Conservation (phyloP, 1,139 yeast species). For the Blastobotrys persicus region DNA sequence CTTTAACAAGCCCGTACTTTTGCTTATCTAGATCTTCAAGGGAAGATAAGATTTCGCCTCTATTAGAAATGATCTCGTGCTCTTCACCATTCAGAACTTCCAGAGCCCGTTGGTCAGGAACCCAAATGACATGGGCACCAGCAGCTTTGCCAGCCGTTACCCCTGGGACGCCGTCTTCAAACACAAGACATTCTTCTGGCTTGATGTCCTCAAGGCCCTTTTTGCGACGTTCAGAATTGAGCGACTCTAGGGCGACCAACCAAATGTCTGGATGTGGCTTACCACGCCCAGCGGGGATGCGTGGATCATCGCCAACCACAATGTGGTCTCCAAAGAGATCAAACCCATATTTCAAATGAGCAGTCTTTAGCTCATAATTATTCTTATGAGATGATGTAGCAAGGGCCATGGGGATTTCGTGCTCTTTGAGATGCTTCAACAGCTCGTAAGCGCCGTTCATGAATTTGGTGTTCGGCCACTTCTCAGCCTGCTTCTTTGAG, state of each 20-base stretch:
- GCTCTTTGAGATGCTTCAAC: constrained; percentile 48
- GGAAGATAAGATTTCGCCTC: constrained; percentile 56
- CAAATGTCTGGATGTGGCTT: constrained; percentile 94
- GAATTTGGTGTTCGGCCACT: constrained; percentile 64
- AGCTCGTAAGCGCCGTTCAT: constrained; percentile 85
- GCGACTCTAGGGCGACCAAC: constrained; percentile 68
- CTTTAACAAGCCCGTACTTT: constrained; percentile 42
- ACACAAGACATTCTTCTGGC: constrained; percentile 79
- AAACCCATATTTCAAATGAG: constrained; percentile 60
- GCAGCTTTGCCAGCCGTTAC: constrained; percentile 79
- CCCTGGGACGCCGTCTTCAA: constrained; percentile 94
- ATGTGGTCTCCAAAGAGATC: constrained; percentile 62
- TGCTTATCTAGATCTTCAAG: constrained; percentile 54
- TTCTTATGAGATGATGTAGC: constrained; percentile 79
- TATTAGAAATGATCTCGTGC: constrained; percentile 43
- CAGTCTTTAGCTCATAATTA: constrained; percentile 67
- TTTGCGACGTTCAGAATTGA: constrained; percentile 49
- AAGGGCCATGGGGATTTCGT: constrained; percentile 73
- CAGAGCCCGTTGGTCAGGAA: constrained; percentile 76
- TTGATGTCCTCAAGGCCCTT: constrained; percentile 46
- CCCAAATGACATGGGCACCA: constrained; percentile 87
- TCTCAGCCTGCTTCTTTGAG: constrained; percentile 50
- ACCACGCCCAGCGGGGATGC: constrained; percentile 81
- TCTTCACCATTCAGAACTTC: constrained; percentile 47
- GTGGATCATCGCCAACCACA: constrained; percentile 83